Evolutionary conservation across 352 stramenopile species (phyloP).

Genomic region (Phytophthora boehmeriae): DNA sequence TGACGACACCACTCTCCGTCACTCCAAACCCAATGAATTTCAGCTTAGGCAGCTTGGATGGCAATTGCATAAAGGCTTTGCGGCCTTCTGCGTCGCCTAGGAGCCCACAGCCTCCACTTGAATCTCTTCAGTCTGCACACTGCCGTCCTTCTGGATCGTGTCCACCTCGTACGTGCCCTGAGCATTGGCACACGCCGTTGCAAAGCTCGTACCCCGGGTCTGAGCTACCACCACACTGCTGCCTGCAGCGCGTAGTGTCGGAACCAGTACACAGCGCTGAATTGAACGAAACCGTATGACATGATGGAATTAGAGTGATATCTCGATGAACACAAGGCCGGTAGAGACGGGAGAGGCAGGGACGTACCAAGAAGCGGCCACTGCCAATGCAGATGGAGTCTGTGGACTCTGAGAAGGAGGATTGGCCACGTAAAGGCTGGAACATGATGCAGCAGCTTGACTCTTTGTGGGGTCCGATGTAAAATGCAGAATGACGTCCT

Average conservation of each 20-base stretch:
- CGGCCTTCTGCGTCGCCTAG: constrained; percentile 32
- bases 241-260: constrained; percentile 42
- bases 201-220: constrained; percentile 62
- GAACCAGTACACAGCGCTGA: constrained; percentile 69
- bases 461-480: constrained; percentile 4
- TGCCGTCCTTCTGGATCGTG: constrained; percentile 57
- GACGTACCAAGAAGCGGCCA: constrained; percentile 70
- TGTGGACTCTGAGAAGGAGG: constrained; percentile 31
- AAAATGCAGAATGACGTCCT: constrained; percentile 18
- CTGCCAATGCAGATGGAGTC: constrained; percentile 66
- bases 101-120: constrained; percentile 47
- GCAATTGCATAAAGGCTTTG: constrained; percentile 43
- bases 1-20: constrained; percentile 57
- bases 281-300: neutral
- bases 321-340: constrained; percentile 3
- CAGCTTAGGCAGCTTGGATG: constrained; percentile 44
- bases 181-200: constrained; percentile 32
- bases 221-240: constrained; percentile 66
- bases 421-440: constrained; percentile 23
- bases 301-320: neutral
- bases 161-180: constrained; percentile 69
- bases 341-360: neutral
- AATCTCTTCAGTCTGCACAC: constrained; percentile 42
- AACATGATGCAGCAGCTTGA: constrained; percentile 28
- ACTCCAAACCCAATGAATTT: constrained; percentile 66